Conservation (phyloP, 2,329 filamentous ascomycete species). For the Cladosporium sp. region DNA sequence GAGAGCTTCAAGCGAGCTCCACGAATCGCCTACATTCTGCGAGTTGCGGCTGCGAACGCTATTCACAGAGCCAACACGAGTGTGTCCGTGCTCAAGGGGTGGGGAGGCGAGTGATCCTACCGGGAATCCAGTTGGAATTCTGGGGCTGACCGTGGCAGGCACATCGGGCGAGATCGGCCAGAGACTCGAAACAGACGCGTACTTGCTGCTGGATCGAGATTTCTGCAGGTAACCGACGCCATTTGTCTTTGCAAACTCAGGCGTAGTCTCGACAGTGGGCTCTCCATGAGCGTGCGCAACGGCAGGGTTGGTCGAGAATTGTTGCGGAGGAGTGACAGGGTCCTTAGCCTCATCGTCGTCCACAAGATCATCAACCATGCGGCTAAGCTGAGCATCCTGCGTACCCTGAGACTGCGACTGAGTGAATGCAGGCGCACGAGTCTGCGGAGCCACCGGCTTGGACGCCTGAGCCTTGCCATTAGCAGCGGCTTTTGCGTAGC, state of each 20-base stretch:
- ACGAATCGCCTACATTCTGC: conserved; percentile 30
- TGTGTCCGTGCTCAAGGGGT: conserved; percentile 35
- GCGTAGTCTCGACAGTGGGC: conserved; percentile 34
- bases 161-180: conserved; percentile 28
- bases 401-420: conserved; percentile 22
- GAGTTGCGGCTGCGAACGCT: conserved; percentile 42
- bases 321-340: conserved; percentile 49
- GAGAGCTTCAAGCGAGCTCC: conserved; percentile 27
- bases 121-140: conserved; percentile 38
- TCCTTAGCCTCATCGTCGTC: conserved; percentile 47
- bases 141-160: conserved; percentile 26
- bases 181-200: conserved; percentile 31
- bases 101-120: conserved; percentile 32
- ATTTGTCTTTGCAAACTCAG: conserved; percentile 37
- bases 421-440: conserved; percentile 22
- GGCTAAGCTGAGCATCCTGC: conserved; percentile 52
- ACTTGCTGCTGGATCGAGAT: conserved; percentile 15
- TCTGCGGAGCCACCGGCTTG: conserved; percentile 15
- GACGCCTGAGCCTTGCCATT: conserved; percentile 12
- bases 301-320: conserved; percentile 30
- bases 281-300: conserved; percentile 41
- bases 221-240: conserved; percentile 21
- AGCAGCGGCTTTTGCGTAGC: conserved; percentile 32
- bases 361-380: conserved; percentile 61
- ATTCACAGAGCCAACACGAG: conserved; percentile 45